A percentile compares a stretch with the other conserved stretches of the same genome.
Evolutionary conservation across 768 basidiomycete genomes (phyloP).

Genomic region (Cystobasidium onofrii): DNA sequence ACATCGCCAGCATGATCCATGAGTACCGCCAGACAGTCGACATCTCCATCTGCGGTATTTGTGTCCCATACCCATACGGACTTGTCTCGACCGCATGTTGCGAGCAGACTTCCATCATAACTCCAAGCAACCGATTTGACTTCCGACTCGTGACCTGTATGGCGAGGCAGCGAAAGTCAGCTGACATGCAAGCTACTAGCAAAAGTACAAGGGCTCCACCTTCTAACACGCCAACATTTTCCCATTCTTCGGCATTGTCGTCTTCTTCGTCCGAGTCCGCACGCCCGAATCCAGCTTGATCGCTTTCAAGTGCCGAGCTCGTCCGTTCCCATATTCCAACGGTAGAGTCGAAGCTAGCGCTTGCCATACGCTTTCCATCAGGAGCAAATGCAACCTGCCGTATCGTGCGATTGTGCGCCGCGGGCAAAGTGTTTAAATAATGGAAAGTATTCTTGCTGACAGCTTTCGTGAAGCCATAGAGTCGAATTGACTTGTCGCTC

Average conservation of each 20-base stretch:
- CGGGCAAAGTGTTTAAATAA: constrained; percentile 57
- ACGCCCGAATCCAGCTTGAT: constrained; percentile 36
- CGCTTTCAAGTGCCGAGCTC: constrained; percentile 42
- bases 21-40: constrained; percentile 85
- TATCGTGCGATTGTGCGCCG: constrained; percentile 80
- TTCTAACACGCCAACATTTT: constrained; percentile 53
- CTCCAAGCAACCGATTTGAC: constrained; percentile 88
- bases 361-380: constrained; percentile 73
- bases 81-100: constrained; percentile 91
- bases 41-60: constrained; percentile 72
- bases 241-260: constrained; percentile 56
- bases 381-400: constrained; percentile 81
- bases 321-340: constrained; percentile 81
- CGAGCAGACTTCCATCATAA: constrained; percentile 66
- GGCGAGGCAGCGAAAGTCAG: not conserved
- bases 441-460: constrained; percentile 29
- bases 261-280: constrained; percentile 43
- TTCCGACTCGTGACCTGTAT: constrained; percentile 87
- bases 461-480: constrained; percentile 59
- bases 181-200: constrained; percentile 42
- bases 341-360: constrained; percentile 87
- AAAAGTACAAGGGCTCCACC: constrained; percentile 64
- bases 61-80: constrained; percentile 99
- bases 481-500: constrained; percentile 78
- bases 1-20: constrained; percentile 98